These are phyloP conservation scores for Carnegiea gigantea DNA, from an alignment of 179 eudicot species.

Conservation along the genomic window DNA sequence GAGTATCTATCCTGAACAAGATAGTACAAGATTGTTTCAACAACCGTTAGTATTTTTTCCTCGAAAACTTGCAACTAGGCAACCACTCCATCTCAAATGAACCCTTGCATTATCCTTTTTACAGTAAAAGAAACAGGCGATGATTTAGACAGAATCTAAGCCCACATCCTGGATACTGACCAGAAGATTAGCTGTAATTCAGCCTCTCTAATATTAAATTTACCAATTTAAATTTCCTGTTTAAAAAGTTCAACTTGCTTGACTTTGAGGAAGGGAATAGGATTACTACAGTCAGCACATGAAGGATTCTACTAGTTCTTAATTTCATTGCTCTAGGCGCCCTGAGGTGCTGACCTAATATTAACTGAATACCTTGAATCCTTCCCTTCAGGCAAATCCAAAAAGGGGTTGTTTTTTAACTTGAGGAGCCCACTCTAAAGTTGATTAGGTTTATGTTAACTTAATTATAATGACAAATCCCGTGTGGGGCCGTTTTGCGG, in stretches of 20 bases:
- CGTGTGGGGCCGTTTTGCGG: constrained; percentile 8
- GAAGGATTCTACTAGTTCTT: not conserved
- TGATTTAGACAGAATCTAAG: not conserved
- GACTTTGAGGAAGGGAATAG: not conserved
- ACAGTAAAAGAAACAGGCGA: not conserved
- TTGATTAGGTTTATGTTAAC: not conserved
- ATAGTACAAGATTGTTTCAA: not conserved
- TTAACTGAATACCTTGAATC: not conserved
- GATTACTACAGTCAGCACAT: not conserved
- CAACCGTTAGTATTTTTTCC: not conserved
- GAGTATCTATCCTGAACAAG: not conserved
- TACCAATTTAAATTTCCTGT: not conserved
- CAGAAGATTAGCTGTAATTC: not conserved
- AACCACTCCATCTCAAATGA: not conserved
- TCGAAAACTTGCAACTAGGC: not conserved
- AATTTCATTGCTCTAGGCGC: not conserved
- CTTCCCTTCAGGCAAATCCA: not conserved
- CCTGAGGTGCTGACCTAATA: not conserved
- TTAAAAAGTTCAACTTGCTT: constrained; percentile 1
- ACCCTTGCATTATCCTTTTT: not conserved
- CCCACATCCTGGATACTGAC: not conserved
- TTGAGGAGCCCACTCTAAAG: constrained; percentile 9
- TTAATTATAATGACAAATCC: not conserved
- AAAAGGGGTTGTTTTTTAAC: not conserved
- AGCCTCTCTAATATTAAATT: not conserved